Evolutionary conservation across 2,329 filamentous ascomycete species (phyloP), one percentile per base, ranked within the genome.

Genomic region (Dactylellina haptotyla): DNA sequence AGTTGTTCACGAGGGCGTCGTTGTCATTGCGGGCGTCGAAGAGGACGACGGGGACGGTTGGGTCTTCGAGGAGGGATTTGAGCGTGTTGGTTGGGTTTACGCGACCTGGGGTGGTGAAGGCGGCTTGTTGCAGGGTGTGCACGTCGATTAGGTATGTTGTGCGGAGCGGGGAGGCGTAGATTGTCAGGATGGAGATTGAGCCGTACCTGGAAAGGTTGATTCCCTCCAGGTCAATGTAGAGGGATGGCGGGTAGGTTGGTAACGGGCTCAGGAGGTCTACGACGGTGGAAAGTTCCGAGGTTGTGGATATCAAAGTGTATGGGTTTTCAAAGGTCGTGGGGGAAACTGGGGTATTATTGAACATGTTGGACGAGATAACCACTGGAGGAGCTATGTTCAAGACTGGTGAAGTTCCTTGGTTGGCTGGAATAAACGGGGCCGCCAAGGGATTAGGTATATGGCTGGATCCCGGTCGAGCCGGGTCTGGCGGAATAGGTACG

Each of bases 1-100:
- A 87, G 32, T 82, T 83, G 46, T 45, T 77, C 76, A 81, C 86
- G 0, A 89, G 78, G 0, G 86, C 85, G 75, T 88, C 84, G 0
- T 86, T 85, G 75, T 87, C 85, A 74, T 85, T 85, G 1, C 86
- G 84, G 14, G 88, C 81, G 70, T 89, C 86, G 76, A 87, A 88
- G 70, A 88, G 82, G 28, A 84, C 83, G 75, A 88, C 88, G 0
- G 79, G 78, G 14, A 84, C 82, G 0, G 50, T 6, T 0, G 72
- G 4, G 0, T 80, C 82, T 77, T 87, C 83, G 0, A 87, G 77
- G 8, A 87, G 81, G 0, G 51, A 46, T 71, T 82, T 82, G 0
- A 83, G 63, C 0, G 78, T 81, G 5, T 4, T 25, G 23, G 41
- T 2, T 3, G 50, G 25, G n/a, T 53, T 5, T 1, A 8, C 4